Base-by-base conservation (phyloP, 306 rosid species). In the Inga laurina region DNA sequence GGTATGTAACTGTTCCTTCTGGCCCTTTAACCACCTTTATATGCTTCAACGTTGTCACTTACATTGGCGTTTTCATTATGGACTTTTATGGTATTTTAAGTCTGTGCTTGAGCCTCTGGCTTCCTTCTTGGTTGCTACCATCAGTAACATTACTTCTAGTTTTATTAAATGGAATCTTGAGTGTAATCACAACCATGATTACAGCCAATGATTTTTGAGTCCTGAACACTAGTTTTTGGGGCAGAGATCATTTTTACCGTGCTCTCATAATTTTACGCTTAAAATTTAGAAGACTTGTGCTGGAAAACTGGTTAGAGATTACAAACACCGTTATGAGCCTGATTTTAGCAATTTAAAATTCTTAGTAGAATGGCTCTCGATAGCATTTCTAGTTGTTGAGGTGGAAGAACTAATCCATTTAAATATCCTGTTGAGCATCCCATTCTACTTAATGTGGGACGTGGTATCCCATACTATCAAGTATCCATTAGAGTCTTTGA, bases 1-100 rank as follows among this genome's bases (percentile, higher is more conserved):
- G 77, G 99, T 97, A 89, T 44, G 54, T 44, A n/a, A 39, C 85
- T 87, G 22, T 62, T 54, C 51, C 54, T 48, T 67, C 76, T 73
- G 16, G 9, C 39, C 52, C 49, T 39, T 44, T 59, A 18, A 54
- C 24, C n/a, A 12, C 13, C 39, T 80, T 59, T 41, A 70, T 66
- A 62, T 19, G 64, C 30, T 74, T 84, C 43, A 72, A 27, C 51
- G 49, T 54, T 43, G 14, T 11, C 16, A 5, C 45, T 3, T 68
- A 10, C 49, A 35, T 37, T 12, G 72, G 14, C 59, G 10, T 73
- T 69, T 41, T 24, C 13, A 5, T 57, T 0, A 11, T 37, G 37
- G 48, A 16, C 35, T 72, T 45, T 45, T 6, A 24, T 51, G 3
- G 66, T 49, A 34, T 56, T 54, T 21, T 19, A 7, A 41, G 49